Evolutionary conservation across 2,329 filamentous ascomycete species (phyloP), one percentile per base, ranked within the genome.

Genomic region (Colletotrichum cereale): DNA sequence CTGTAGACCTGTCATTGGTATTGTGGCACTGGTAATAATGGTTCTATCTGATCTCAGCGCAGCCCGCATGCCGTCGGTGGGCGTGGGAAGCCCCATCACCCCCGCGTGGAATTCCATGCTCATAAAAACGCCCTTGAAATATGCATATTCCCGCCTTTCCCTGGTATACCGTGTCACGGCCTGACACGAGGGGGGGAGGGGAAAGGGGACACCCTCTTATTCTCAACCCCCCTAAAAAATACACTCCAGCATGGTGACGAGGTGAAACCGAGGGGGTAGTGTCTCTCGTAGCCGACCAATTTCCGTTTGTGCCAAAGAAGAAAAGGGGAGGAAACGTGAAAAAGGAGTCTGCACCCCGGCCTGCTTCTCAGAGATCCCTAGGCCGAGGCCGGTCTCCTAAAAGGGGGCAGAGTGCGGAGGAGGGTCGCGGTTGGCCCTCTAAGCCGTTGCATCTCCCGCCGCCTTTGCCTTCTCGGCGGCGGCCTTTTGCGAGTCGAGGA

Each of bases 401-500:
- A 71, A 71, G n/a, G 69, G 58, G 18, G 65, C 69, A 24, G 69
- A 69, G 26, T 40, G 53, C 66, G 34, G 48, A 42, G 47, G 48
- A 42, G 53, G 60, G 26, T 48, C 65, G 31, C 26, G 48, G 52
- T 1, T 34, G 26, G 40, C 66, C 3, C 42, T 38, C 70, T 72
- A 72, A 58, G 66, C 70, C 66, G 60, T 31, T 36, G 48, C 52
- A 8, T 18, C 53, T 36, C 52, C 67, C 10, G 72, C 74, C 31
- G 76, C 76, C 24, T 77, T 73, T n/a, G 71, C 78, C 53, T 76
- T 78, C 70, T 80, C 85, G 56, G 86, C 83, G n/a, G 84, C 81
- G 36, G 82, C 82, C 77, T 86, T 85, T 77, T 87, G 87, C 26
- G 88, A 89, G 77, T 89, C 87, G 7, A 89, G 78, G 44, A 89